Conservation (phyloP, 1,284 basidiomycete genomes). For the Hemileia vastatrix region DNA sequence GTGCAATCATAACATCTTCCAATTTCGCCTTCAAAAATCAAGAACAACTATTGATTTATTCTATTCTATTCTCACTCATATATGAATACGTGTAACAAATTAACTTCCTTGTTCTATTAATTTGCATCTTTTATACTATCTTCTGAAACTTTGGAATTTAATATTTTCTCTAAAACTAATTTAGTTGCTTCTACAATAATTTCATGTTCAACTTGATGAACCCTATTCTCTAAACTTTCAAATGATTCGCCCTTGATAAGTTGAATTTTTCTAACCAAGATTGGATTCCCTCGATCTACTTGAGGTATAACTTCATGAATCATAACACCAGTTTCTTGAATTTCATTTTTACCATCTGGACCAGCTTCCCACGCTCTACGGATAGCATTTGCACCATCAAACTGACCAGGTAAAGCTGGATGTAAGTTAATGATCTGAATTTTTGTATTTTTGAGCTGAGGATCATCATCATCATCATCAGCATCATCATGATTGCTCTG, state of each 20-base stretch:
- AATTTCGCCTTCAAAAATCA: too few species aligned
- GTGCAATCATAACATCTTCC: too few species aligned
- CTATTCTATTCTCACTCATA: too few species aligned
- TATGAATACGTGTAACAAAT: too few species aligned
- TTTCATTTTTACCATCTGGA: constrained; percentile 54
- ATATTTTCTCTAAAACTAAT: too few species aligned
- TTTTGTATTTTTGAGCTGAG: too few species aligned
- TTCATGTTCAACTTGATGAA: constrained; percentile 79
- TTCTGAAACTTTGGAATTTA: too few species aligned
- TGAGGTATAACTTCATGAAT: constrained; percentile 87
- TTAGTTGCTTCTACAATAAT: constrained; percentile 80
- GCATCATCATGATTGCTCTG: too few species aligned
- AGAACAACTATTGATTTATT: too few species aligned
- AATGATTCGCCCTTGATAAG: constrained; percentile 61
- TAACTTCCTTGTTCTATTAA: too few species aligned
- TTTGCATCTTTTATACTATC: too few species aligned
- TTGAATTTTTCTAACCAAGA: constrained; percentile 68
- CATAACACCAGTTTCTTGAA: constrained; percentile 65
- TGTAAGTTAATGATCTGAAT: constrained; percentile 93
- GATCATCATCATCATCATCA: too few species aligned
- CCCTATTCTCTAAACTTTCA: constrained; percentile 63
- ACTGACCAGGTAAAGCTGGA: constrained; percentile 85
- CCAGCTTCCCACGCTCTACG: constrained; percentile 77
- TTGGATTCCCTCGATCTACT: constrained; percentile 81
- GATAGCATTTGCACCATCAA: constrained; percentile 86